phyloP scores from a whole-genome alignment of 352 stramenopile species.

The Phytophthora sansomeana region DNA sequence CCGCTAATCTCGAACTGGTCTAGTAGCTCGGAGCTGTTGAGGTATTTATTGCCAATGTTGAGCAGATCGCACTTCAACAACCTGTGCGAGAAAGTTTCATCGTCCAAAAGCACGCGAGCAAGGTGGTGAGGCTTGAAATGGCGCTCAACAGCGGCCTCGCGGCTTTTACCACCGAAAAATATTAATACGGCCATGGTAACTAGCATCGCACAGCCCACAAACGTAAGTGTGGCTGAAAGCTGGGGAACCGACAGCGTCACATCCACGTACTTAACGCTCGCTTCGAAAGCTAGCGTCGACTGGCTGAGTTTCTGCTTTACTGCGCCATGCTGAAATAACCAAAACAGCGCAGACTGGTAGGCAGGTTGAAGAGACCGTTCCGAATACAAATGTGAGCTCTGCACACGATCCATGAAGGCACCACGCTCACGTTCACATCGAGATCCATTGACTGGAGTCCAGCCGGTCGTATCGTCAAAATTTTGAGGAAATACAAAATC shows the following conservation, averaged over 20 bases:
- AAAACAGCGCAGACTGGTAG: conserved; percentile 59
- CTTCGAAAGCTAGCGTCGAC: conserved; percentile 38
- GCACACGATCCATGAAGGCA: conserved; percentile 48
- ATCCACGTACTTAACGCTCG: conserved; percentile 39
- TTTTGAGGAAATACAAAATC: conserved; percentile 65
- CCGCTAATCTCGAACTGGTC: conserved; percentile 67
- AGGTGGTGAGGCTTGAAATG: conserved; percentile 59
- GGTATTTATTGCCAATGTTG: conserved; percentile 53
- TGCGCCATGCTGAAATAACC: conserved; percentile 57
- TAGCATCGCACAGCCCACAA: conserved; percentile 45
- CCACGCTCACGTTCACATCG: conserved; percentile 58
- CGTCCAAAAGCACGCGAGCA: conserved; percentile 50
- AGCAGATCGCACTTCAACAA: conserved; percentile 62
- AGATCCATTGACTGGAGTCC: conserved; percentile 40
- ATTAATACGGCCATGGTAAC: conserved; percentile 48
- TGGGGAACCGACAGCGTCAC: conserved; percentile 45
- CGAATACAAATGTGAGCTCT: conserved; percentile 56
- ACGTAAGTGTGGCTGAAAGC: conserved; percentile 49
- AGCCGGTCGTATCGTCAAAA: conserved; percentile 43
- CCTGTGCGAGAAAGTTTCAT: conserved; percentile 44
- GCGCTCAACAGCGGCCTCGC: conserved; percentile 52
- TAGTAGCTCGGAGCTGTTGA: conserved; percentile 62
- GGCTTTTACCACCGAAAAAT: conserved; percentile 49
- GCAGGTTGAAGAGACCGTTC: conserved; percentile 58
- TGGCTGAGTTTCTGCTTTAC: conserved; percentile 36